Evolutionary conservation across 148 eudicot species (phyloP), one percentile per base, ranked within the genome.

Genomic region (Vaccinium myrtillus): DNA sequence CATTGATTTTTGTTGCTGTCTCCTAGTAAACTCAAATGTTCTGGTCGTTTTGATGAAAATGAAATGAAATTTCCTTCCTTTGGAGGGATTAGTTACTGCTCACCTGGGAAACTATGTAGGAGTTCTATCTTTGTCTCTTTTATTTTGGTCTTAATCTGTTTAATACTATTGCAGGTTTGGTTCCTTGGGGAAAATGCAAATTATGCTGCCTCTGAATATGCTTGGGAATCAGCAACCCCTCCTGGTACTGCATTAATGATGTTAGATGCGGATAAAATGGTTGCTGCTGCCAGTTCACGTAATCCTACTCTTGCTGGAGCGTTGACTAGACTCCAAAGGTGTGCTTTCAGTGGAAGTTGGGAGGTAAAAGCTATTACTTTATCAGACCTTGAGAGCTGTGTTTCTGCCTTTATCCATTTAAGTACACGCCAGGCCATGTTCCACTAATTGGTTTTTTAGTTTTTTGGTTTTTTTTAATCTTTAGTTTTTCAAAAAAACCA

Each of bases 201-300:
- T 87, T 97, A 97, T 90, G 98, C 99, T 79, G 99, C 99, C 50
- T 97, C 99, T 86, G 99, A 97, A 85, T 97, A 97, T 89, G 99
- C 99, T 83, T 97, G 98, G 99, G 98, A 97, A 89, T 97, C 99
- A 77, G 98, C 99, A 80, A 97, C 98, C 39, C 99, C 99, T 55
- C 99, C 99, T 81, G 99, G 99, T 83, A 97, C 98, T 81, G 99
- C 99, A 83, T 89, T 97, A 77, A 97, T 97, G 99, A 97, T 97
- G 99, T 85, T 97, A 88, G 99, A 97, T 87, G 91, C 96, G 54
- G 99, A 95, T 86, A 97, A 97, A 92, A 97, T 97, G 99, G 99
- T 97, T 85, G 98, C 98, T 84, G 99, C 99, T 86, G 99, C 99
- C 87, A 94, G 98, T 91, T 97, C 99, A 12, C 98, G 99, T 43